Conservation (phyloP, 768 basidiomycete genomes). For the Psilocybe tampanensis region DNA sequence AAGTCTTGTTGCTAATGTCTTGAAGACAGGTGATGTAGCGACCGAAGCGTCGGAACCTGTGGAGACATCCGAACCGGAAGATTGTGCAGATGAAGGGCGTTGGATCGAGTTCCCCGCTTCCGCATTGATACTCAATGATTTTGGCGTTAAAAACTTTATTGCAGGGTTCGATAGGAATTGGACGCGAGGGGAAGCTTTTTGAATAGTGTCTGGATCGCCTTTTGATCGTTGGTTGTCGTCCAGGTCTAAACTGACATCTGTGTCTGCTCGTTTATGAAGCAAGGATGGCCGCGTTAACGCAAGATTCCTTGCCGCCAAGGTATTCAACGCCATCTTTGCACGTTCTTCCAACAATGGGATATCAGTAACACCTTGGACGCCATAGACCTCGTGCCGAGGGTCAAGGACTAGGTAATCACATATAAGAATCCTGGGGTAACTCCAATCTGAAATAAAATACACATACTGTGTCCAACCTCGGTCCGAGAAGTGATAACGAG, state of each 20-base stretch:
- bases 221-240: slow-evolving; percentile 12
- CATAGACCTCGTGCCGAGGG: slow-evolving; percentile 59
- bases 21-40: slow-evolving; percentile 55
- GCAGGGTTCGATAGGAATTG: slow-evolving; percentile 54
- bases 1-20: slow-evolving; percentile 62
- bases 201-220: slow-evolving; percentile 2
- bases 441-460: not conserved
- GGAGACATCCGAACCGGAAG: slow-evolving; percentile 55
- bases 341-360: slow-evolving; percentile 73
- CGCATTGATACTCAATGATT: slow-evolving; percentile 4
- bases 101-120: slow-evolving; percentile 24
- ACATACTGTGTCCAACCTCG: slow-evolving; percentile 69
- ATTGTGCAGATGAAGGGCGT: slow-evolving; percentile 42
- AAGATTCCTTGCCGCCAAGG: slow-evolving; percentile 53
- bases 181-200: slow-evolving; percentile 40
- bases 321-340: slow-evolving; percentile 54
- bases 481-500: slow-evolving; percentile 68
- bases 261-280: slow-evolving; percentile 26
- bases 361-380: slow-evolving; percentile 66
- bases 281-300: slow-evolving; percentile 49
- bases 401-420: slow-evolving; percentile 59
- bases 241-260: slow-evolving; percentile 17
- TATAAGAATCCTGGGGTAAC: not conserved
- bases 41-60: slow-evolving; percentile 51
- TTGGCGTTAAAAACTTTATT: slow-evolving; percentile 31